Conservation (phyloP, 805 yeast genomes). For the Barnettozyma siamensis region DNA sequence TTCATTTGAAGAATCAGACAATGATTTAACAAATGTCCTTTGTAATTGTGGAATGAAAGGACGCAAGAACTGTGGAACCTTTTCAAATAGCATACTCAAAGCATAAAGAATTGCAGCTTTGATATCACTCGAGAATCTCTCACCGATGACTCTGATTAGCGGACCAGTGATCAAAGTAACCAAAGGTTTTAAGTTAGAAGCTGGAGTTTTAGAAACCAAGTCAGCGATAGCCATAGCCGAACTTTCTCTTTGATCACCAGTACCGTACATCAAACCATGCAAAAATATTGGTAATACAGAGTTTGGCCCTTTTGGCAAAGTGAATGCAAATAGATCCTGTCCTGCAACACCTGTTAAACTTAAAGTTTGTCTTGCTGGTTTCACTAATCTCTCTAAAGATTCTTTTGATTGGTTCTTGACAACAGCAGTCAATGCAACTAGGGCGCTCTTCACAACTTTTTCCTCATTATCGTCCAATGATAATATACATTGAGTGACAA, state of each 20-base stretch:
- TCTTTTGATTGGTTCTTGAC: slow-evolving; percentile 72
- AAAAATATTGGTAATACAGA: slow-evolving; percentile 86
- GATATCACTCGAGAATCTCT: slow-evolving; percentile 83
- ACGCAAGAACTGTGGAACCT: slow-evolving; percentile 85
- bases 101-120: slow-evolving; percentile 92
- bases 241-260: slow-evolving; percentile 71
- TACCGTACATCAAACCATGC: slow-evolving; percentile 95
- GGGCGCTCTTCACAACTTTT: slow-evolving; percentile 58
- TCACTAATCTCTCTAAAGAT: slow-evolving; percentile 67
- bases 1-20: slow-evolving; percentile 73
- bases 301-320: slow-evolving; percentile 73
- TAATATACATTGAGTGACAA: slow-evolving; percentile 63
- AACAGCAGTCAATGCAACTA: slow-evolving; percentile 58
- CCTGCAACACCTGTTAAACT: slow-evolving; percentile 56
- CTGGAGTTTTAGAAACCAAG: slow-evolving; percentile 78
- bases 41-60: slow-evolving; percentile 98
- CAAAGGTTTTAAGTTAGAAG: slow-evolving; percentile 74
- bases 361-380: slow-evolving; percentile 75
- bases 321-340: slow-evolving; percentile 67
- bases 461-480: slow-evolving; percentile 66
- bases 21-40: slow-evolving; percentile 90
- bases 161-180: slow-evolving; percentile 97
- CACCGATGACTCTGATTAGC: slow-evolving; percentile 95
- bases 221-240: slow-evolving; percentile 89
- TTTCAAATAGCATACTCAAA: slow-evolving; percentile 65